Base-by-base conservation (phyloP, 108 stramenopile genomes). In the Nitzschia sp. region DNA sequence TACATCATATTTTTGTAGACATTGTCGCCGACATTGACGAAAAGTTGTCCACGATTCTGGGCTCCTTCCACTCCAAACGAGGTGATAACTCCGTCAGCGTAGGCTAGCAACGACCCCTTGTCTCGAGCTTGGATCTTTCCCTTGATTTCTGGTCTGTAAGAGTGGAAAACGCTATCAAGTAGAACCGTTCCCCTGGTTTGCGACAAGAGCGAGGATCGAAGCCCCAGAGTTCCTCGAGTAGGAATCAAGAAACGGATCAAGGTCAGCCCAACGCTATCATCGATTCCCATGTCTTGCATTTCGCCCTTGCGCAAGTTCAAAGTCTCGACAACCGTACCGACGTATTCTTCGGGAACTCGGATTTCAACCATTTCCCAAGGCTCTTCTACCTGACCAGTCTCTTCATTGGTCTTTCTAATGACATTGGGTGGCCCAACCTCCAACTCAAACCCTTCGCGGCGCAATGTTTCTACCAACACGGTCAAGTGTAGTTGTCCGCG, bases 361-460 rank as follows among this genome's bases (percentile, higher is more conserved):
- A 98, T 80, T 70, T 97, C 97, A 38, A 99, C 91, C 38, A 75
- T 81, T 77, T 99, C 99, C 53, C 85, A 97, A 3, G 99, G 99
- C 70, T 99, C 99, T 70, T 91, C 87, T 60, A 69, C 65, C 65
- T 94, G 77, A 53, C 98, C 98, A 37, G 90, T 90, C 63, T 92
- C 89, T 67, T 96, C 89, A 62, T 96, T 91, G 24, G 57, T 67
- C 75, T 91, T 93, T 76, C 76, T 82, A 74, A 99, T 97, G 20
- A 99, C 99, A 20, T 83, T 89, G 14, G 99, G 99, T 8, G 99
- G 98, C 9, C 97, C 97, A 51, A 99, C 90, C 55, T 96, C 91
- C 29, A 99, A 73, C 80, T 99, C 99, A 67, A 98, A 99, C 67
- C 99, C 99, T 77, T 99, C 99, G 58, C 99, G 94, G 39, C 99